A percentile compares a stretch with the other conserved stretches of the same genome.
Evolutionary conservation across 768 basidiomycete species (phyloP).

Genomic region (Boletus rubropictus): DNA sequence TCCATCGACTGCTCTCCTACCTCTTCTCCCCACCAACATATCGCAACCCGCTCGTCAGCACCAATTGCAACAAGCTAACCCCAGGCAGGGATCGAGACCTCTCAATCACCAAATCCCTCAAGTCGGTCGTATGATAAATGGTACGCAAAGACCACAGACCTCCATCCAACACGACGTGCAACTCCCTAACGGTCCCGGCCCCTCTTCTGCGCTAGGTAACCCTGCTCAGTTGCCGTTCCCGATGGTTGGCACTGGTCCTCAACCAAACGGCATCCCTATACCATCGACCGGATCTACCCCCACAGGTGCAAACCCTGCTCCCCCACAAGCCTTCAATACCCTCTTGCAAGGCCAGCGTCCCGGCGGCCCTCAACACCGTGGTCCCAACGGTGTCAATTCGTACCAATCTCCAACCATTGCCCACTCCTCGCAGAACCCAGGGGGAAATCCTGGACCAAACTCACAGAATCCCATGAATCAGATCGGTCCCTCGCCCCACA

Average conservation of each 20-base stretch:
- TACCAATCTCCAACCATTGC: constrained; percentile 65
- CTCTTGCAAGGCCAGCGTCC: constrained; percentile 33
- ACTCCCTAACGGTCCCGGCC: constrained; percentile 29
- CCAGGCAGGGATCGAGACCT: constrained; percentile 31
- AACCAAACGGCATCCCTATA: constrained; percentile 42
- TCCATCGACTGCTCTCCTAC: constrained; percentile 7
- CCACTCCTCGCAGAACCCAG: constrained; percentile 49
- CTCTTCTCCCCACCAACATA: constrained; percentile 11
- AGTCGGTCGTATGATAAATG: constrained; percentile 30
- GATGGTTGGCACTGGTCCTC: constrained; percentile 32
- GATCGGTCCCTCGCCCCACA: constrained; percentile 49
- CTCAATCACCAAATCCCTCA: constrained; percentile 27
- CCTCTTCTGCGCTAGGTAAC: constrained; percentile 12
- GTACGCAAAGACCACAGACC: constrained; percentile 24
- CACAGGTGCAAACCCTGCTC: constrained; percentile 28
- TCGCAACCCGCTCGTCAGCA: constrained; percentile 32
- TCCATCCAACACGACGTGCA: constrained; percentile 13
- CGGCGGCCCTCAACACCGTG: constrained; percentile 36
- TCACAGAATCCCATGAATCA: constrained; percentile 41
- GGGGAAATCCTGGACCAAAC: constrained; percentile 28
- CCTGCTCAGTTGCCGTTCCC: constrained; percentile 22
- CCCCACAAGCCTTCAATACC: constrained; percentile 30
- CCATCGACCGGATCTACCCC: constrained; percentile 20
- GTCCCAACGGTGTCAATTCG: constrained; percentile 41
- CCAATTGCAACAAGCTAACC: constrained; percentile 31